Evolutionary conservation across 768 basidiomycete species (phyloP), one percentile per base, ranked within the genome.

Genomic region (Serendipita sp.): DNA sequence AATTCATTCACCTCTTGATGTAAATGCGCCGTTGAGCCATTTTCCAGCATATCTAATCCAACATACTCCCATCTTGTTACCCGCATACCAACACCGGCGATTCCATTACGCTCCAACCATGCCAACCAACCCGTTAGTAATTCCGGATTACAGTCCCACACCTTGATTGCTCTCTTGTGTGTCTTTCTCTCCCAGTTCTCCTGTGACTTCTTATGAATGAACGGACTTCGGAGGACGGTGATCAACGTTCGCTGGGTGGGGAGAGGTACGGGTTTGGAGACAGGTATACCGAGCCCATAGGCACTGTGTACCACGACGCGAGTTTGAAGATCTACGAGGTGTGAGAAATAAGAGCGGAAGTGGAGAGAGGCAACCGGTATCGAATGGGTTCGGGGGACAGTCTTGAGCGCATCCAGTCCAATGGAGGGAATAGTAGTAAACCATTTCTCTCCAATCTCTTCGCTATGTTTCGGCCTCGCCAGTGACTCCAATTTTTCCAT

Each of bases 181-280:
- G 85, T 84, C 68, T 77, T 81, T 28, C 90, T 77, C 71, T 92
- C 86, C 71, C 95, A 98, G 74, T 97, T 98, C 76, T 98, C 93
- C 73, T 97, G 93, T 17, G 81, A 76, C 74, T 95, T 96, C 70
- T 98, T 98, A 72, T 94, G 86, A 3, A 82, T 84, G 70, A 98
- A 98, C 9, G 95, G 94, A 2, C 82, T 81, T 38, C 85, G 81
- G 7, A 80, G 78, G 17, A 96, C 93, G 0, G 95, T 96, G 84
- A 89, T 90, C 9, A 96, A 75, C 3, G 79, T 77, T 48, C 88
- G 85, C 66, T 84, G 77, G 2, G 81, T 89, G 0, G 91, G 92
- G 0, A 95, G 81, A 3, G 74, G 73, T 14, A 78, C 77, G 11
- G 83, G 77, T 17, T 78, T 76, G 2, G 89, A 85, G 34, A 80